phyloP scores from a whole-genome alignment of 345 rosid species.

The Hibiscus trionum region DNA sequence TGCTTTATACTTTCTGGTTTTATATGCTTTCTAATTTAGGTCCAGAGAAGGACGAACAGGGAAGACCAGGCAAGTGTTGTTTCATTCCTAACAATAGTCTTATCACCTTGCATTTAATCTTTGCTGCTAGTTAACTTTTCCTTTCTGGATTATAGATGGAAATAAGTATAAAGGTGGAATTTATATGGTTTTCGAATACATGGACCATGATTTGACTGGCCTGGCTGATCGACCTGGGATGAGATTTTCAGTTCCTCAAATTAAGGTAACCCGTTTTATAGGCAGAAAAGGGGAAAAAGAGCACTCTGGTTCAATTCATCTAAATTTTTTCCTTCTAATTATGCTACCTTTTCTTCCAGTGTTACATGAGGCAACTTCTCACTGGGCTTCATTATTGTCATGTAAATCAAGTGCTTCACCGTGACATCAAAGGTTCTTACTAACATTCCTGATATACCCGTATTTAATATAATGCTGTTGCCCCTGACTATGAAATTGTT shows the following conservation, averaged over 20 bases:
- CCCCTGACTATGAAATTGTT: neutral
- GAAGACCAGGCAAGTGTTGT: constrained; percentile 57
- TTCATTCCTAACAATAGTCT: neutral
- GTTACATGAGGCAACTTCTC: constrained; percentile 95
- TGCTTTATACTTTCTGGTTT: neutral
- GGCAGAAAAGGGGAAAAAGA: neutral
- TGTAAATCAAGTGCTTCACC: constrained; percentile 91
- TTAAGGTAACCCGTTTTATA: constrained; percentile 47
- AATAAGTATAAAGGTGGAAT: constrained; percentile 93
- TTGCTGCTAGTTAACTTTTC: neutral
- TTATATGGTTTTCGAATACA: constrained; percentile 95
- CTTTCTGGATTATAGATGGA: constrained; percentile 43
- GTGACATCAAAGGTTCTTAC: constrained; percentile 81
- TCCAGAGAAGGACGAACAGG: constrained; percentile 85
- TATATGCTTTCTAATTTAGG: constrained; percentile 28
- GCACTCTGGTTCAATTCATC: neutral
- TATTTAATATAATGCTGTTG: neutral
- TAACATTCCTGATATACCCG: neutral
- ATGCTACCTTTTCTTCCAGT: constrained; percentile 34
- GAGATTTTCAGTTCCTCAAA: constrained; percentile 87
- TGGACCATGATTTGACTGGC: constrained; percentile 98
- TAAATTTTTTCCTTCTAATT: neutral
- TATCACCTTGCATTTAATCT: neutral
- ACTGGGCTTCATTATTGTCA: constrained; percentile 97
- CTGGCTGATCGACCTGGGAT: constrained; percentile 93